Percentiles rank a stretch among this genome's conserved stretches.
These are phyloP conservation scores for Aureobasidium pullulans DNA, from an alignment of 2,329 filamentous ascomycete genomes.

Conservation along the genomic window DNA sequence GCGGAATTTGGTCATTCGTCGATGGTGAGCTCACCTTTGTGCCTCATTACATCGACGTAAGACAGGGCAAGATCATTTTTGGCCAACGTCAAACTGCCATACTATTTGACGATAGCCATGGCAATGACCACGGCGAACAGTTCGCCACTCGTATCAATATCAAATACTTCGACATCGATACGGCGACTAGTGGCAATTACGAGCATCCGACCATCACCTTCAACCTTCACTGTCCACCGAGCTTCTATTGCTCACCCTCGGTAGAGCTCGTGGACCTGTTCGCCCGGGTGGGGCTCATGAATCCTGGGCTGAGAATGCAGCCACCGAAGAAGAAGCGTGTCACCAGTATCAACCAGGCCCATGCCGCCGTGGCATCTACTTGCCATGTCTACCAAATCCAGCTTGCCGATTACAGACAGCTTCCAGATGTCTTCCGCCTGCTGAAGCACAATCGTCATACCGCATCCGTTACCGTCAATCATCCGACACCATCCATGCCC, in stretches of 20 bases:
- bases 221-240: slow-evolving; percentile 33
- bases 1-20: slow-evolving; percentile 39
- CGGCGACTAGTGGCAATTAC: slow-evolving; percentile 27
- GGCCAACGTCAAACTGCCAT: slow-evolving; percentile 22
- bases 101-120: slow-evolving; percentile 16
- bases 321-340: slow-evolving; percentile 25
- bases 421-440: slow-evolving; percentile 20
- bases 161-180: slow-evolving; percentile 35
- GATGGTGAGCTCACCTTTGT: slow-evolving; percentile 33
- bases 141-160: slow-evolving; percentile 33
- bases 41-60: slow-evolving; percentile 34
- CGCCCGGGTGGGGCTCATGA: slow-evolving; percentile 2
- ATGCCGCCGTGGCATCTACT: slow-evolving; percentile 35
- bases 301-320: slow-evolving; percentile 14
- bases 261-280: slow-evolving; percentile 7
- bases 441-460: slow-evolving; percentile 24
- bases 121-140: slow-evolving; percentile 7
- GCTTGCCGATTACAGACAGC: slow-evolving; percentile 23
- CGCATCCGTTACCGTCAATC: neutral
- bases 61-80: slow-evolving; percentile 32
- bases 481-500: slow-evolving; percentile 19
- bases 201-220: slow-evolving; percentile 30
- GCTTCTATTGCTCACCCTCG: slow-evolving; percentile 27
- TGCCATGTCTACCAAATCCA: slow-evolving; percentile 45
- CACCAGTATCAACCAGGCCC: slow-evolving; percentile 29